Conservation (phyloP, 2,329 filamentous ascomycete genomes). For the Ophiocordyceps robertsii region DNA sequence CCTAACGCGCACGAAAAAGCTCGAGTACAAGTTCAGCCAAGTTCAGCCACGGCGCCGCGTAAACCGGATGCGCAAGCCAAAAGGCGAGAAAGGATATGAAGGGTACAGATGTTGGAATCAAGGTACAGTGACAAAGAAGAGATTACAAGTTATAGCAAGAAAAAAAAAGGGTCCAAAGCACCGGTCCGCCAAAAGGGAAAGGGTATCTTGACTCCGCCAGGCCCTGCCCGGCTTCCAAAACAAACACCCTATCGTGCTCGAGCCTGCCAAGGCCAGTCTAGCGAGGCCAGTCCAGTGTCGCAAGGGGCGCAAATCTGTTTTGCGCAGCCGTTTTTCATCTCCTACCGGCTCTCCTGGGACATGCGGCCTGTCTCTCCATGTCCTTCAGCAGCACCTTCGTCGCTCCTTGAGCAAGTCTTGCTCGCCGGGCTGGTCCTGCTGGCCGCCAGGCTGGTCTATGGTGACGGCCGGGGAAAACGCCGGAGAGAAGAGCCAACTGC, state of each 20-base stretch:
- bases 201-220: constrained; percentile 13
- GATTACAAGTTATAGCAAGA: not conserved
- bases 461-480: constrained; percentile 37
- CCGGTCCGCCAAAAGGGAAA: not conserved
- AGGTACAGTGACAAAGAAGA: not conserved
- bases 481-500: constrained; percentile 46
- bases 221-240: not conserved
- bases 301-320: too few species aligned
- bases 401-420: constrained; percentile 8
- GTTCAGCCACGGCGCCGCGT: too few species aligned
- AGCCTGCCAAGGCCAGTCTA: too few species aligned
- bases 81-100: not conserved
- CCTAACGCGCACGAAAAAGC: not conserved
- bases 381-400: constrained; percentile 15
- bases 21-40: too few species aligned
- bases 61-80: too few species aligned
- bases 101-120: not conserved
- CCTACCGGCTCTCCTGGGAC: too few species aligned
- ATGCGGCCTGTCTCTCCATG: too few species aligned
- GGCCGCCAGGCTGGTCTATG: constrained; percentile 26
- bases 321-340: too few species aligned
- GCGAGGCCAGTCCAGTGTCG: too few species aligned
- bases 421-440: constrained; percentile 11
- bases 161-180: not conserved
- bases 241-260: too few species aligned